Conservation (phyloP, 148 eudicot genomes). For the Oxyria digyna region DNA sequence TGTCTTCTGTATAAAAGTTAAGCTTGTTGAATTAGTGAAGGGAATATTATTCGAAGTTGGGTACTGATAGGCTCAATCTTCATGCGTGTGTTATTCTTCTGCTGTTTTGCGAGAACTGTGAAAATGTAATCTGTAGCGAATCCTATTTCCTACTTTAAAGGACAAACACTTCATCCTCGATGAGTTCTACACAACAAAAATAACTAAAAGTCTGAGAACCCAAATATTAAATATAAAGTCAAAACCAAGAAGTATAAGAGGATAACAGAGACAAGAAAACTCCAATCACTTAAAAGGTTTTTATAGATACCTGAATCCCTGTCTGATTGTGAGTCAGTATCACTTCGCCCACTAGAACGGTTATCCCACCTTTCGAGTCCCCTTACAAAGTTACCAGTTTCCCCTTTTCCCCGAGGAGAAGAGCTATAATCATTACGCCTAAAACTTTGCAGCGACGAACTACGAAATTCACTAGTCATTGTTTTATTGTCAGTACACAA, state of each 20-base stretch:
- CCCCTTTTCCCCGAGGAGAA: conserved; percentile 64
- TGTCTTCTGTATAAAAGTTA: neutral
- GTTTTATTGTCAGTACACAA: conserved; percentile 7
- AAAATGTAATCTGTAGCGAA: neutral
- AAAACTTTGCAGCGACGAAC: conserved; percentile 39
- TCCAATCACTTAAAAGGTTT: neutral
- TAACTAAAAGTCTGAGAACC: neutral
- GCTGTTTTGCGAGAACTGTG: neutral
- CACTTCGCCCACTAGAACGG: conserved; percentile 69
- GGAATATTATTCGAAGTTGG: neutral
- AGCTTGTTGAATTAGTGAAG: neutral
- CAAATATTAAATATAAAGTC: neutral
- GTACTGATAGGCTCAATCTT: neutral
- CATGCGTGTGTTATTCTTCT: neutral
- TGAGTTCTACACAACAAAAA: neutral
- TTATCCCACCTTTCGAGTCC: conserved; percentile 67
- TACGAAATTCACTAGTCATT: conserved; percentile 50
- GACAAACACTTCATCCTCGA: neutral
- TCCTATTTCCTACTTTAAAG: neutral
- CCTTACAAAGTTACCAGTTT: conserved; percentile 37
- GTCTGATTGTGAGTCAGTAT: conserved; percentile 66
- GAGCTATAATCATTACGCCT: conserved; percentile 63
- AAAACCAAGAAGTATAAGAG: neutral
- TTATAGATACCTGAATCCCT: conserved; percentile 55
- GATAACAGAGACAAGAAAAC: neutral